Evolutionary conservation across 116 monocot genomes (phyloP).

Genomic region (Phalaenopsis hybrid): DNA sequence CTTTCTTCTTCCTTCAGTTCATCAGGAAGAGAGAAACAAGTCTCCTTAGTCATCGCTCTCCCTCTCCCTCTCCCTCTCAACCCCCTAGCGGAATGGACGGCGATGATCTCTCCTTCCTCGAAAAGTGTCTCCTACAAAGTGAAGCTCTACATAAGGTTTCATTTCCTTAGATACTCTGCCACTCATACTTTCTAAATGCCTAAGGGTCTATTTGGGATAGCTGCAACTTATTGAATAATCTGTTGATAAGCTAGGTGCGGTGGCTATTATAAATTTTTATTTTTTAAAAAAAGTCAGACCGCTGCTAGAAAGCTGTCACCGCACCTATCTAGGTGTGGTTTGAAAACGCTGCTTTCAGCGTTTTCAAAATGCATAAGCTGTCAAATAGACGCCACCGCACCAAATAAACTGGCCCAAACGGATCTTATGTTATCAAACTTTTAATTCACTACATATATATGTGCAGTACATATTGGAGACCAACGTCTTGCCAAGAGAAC

Average conservation of each 20-base stretch:
- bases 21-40: not conserved
- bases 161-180: not conserved
- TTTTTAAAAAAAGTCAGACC: too few species aligned
- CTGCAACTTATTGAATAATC: too few species aligned
- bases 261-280: too few species aligned
- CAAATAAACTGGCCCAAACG: too few species aligned
- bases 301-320: too few species aligned
- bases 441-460: not conserved
- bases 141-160: conserved; percentile 23
- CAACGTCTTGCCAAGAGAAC: conserved; percentile 33
- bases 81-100: not conserved
- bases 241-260: too few species aligned
- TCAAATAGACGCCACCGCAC: too few species aligned
- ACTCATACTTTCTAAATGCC: not conserved
- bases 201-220: too few species aligned
- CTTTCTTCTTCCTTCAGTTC: not conserved
- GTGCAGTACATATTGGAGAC: conserved; percentile 29
- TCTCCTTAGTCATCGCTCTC: not conserved
- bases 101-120: not conserved
- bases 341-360: too few species aligned
- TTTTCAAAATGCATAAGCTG: too few species aligned
- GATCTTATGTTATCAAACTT: too few species aligned
- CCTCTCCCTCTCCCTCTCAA: not conserved
- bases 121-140: conserved; percentile 18
- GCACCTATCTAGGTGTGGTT: too few species aligned